A percentile compares a stretch with the other conserved stretches of the same genome.
Conservation (phyloP, 352 stramenopile genomes). For the Globisporangium cederbergense region DNA sequence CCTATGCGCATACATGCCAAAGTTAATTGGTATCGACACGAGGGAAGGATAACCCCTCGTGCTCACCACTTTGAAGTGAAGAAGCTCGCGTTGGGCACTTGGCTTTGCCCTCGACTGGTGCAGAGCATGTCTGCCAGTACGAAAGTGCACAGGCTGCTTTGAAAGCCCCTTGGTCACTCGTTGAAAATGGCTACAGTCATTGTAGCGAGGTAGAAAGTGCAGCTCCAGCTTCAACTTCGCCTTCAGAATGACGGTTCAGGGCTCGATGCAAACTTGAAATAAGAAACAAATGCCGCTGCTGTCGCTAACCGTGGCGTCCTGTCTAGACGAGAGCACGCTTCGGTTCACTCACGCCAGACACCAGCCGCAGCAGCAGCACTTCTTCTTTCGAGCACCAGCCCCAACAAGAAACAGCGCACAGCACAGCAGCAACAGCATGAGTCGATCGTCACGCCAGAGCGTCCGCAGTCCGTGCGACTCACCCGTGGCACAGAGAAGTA, state of each 20-base stretch:
- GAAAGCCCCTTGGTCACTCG: not conserved
- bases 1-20: no score
- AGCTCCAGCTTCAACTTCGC: constrained; percentile 4
- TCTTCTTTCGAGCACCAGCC: not conserved
- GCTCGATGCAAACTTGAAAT: not conserved
- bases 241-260: not conserved
- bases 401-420: not conserved
- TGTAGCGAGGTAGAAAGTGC: constrained; percentile 6
- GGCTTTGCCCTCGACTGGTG: no score
- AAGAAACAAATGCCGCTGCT: constrained; percentile 1
- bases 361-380: not conserved
- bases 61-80: no score
- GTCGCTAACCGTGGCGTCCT: not conserved
- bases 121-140: no score
- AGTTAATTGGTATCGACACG: no score
- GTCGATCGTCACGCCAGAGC: constrained; percentile 2
- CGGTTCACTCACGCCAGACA: not conserved
- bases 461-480: not conserved
- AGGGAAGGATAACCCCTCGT: no score
- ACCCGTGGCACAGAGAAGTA: not conserved
- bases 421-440: not conserved
- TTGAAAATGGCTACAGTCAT: constrained; percentile 12
- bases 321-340: not conserved
- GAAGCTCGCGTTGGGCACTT: no score
- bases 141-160: no score